Evolutionary conservation across 352 stramenopile species (phyloP), one percentile per base, ranked within the genome.

Genomic region (Phytopythium chamaehyphon): DNA sequence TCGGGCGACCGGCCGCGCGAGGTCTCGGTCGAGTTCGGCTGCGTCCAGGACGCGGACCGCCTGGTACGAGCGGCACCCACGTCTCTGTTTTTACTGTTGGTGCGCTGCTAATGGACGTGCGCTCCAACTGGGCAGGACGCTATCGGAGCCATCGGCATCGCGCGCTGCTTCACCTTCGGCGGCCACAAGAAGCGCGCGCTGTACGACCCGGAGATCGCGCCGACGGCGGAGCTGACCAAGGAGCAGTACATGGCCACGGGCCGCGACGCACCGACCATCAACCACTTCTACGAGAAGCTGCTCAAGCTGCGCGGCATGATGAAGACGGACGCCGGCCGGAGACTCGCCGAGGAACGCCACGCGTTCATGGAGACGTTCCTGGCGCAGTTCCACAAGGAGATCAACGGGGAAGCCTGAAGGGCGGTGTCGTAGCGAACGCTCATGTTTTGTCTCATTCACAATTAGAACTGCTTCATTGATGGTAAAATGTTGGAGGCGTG

Each of bases 201-300:
- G 47, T 96, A 96, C 63, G 80, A 95, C 47, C 69, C 71, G 2
- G 62, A 78, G 15, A 56, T 89, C 3, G 68, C 69, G 0, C 73
- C 82, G 2, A 69, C 62, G 11, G 58, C 73, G 10, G 64, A 71
- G 24, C 70, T 96, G 59, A 89, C 72, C 46, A 86, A 91, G 51
- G 83, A 82, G 42, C 56, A 82, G 55, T 93, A 96, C 70, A 95
- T 91, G 76, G 63, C 78, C 31, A 71, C 82, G 44, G 78, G 70
- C 18, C 83, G 83, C 16, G 56, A 66, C 40, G 76, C 68, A 22
- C 80, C 80, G 19, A 93, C 82, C 4, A 82, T 96, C 46, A 93
- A 94, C 56, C 88, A 96, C 61, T 96, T 96, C 54, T 94, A 95
- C 55, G 88, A 94, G 69, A 97, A 97, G 73, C 71, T 97, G 23